Base-by-base conservation (phyloP, 208 protist species). In the Acanthamoeba comandoni region DNA sequence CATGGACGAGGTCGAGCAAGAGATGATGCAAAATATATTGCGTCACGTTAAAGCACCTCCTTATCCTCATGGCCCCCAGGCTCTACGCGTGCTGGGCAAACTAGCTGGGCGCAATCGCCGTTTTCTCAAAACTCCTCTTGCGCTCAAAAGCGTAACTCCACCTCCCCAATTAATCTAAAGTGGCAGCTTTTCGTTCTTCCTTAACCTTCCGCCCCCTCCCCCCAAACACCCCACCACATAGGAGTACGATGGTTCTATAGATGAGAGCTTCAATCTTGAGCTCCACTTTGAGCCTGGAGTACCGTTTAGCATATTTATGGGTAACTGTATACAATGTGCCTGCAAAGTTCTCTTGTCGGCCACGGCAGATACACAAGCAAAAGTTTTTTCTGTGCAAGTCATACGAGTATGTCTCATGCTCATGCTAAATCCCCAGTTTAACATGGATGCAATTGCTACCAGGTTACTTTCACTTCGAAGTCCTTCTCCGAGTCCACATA, bases 71-170 rank as follows among this genome's bases (percentile, higher is more conserved):
- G 92, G 91, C 26, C 65, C 67, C 2, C 88, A 92, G 13, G 94
- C 95, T 0, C 26, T 97, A 9, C 88, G 94, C 51, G 96, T 97
- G 9, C 87, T 97, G 0, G 96, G 96, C 51, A 97, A 97, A 84
- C 92, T 97, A 15, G 95, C 95, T 12, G 96, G 96, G 2, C 94
- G 96, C 67, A 96, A 96, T 60, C 85, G 96, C 12, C 80, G 64
- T 13, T 92, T 94, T 17, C 82, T 97, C 12, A 64, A 87, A 31
- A n/a, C 57, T 11, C 31, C 58, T 35, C 43, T 48, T 2, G 17
- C 62, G 26, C 26, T 70, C 62, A 70, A 70, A 24, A 17, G 26
- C 15, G 62, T 70, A 70, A 24, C 2, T 24, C 3, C 26, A 5
- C 62, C 15, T 22, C 70, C 9, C 26, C 67, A 39, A 53, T 8